Percentiles rank a stretch among this genome's conserved stretches.
Conservation (phyloP, 2,329 filamentous ascomycete genomes). For the Leptosphaerulina australis region DNA sequence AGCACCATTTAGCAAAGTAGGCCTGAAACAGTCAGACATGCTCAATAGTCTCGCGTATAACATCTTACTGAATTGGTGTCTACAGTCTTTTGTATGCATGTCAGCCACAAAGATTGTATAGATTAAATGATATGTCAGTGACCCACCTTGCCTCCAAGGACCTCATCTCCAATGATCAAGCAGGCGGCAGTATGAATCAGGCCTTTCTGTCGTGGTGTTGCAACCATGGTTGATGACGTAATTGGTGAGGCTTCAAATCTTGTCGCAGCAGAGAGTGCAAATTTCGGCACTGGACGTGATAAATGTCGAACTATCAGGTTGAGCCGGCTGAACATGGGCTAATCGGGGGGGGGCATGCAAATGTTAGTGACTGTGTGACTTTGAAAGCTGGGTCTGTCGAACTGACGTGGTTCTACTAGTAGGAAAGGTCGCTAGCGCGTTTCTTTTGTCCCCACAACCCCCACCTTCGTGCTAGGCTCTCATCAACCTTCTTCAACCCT, state of each 20-base stretch:
- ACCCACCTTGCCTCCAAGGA: conserved; percentile 87
- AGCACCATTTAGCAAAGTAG: conserved; percentile 70
- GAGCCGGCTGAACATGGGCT: conserved; percentile 71
- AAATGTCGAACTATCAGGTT: conserved; percentile 76
- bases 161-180: conserved; percentile 96
- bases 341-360: background rate
- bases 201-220: conserved; percentile 60
- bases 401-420: conserved; percentile 1
- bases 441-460: conserved; percentile 6
- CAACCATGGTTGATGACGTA: conserved; percentile 55
- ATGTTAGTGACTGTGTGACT: background rate
- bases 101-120: conserved; percentile 26
- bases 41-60: background rate
- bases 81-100: conserved; percentile 57
- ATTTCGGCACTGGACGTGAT: conserved; percentile 65
- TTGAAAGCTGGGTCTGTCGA: conserved; percentile 17
- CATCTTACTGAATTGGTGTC: conserved; percentile 64
- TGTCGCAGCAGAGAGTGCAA: conserved; percentile 57
- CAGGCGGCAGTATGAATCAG: conserved; percentile 89
- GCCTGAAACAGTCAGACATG: conserved; percentile 39
- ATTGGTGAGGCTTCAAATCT: conserved; percentile 32
- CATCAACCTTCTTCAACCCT: conserved; percentile 29
- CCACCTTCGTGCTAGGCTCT: conserved; percentile 19
- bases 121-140: background rate
- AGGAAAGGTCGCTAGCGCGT: conserved; percentile 24